Base-by-base conservation (phyloP, 139 green algal genomes). In the Picochlorum sp. region DNA sequence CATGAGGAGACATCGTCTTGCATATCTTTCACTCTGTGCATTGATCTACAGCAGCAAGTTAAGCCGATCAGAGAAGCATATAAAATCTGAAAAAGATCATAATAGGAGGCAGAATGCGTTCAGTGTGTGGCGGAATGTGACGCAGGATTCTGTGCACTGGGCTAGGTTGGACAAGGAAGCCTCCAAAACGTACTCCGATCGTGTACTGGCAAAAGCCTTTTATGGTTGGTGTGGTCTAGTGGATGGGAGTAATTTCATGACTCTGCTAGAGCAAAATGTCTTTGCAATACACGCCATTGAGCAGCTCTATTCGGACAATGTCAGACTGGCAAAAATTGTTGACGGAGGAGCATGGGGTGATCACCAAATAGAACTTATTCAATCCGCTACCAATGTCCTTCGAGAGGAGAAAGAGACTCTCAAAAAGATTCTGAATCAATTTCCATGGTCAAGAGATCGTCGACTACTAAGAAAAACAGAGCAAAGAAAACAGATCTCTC, bases 311-410 rank as follows among this genome's bases (percentile, higher is more conserved):
- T 69, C 66, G 30, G 85, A 96, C 67, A 94, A 93, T 54, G 85
- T 84, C 65, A 80, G 86, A 2, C 67, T 95, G 14, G 58, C 58
- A 32, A 45, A 63, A 3, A 63, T 76, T 41, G 92, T 97, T 41
- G 90, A 97, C 81, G 86, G 75, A 54, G 90, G 90, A 10, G 90
- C 95, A 68, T 96, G 90, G 90, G 85, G 84, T 54, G 66, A 69
- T 7, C 74, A 73, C 11, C 70, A 84, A 10, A 74, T 90, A 20
- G 65, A 70, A 50, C 80, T 88, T 67, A 63, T 91, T 28, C 41
- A 60, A 26, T 45, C 77, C 59, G 83, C 80, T 47, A 80, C 81
- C n/a, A 62, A 89, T 69, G 70, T 91, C 55, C 76, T 96, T 52
- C 73, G 84, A 63, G 76, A 72, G 34, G 89, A 96, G 74, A 71